Percentiles rank a stretch among this genome's conserved stretches.
Conservation (phyloP, 495 filamentous ascomycete genomes). For the Cairneyella variabilis region DNA sequence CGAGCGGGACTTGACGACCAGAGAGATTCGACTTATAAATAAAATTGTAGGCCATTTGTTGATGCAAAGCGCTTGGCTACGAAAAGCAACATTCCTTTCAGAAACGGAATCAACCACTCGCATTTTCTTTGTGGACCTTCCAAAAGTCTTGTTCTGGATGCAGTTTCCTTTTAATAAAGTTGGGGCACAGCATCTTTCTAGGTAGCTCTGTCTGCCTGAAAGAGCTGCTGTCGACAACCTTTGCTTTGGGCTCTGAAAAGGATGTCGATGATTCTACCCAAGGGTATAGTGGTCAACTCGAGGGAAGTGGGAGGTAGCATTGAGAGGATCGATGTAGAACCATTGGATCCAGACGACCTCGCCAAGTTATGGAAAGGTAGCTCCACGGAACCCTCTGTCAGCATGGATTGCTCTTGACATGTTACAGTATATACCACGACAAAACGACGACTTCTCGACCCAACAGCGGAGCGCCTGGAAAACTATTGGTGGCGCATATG, state of each 20-base stretch:
- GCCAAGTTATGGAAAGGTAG: conserved; percentile 48
- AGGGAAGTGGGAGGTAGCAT: conserved; percentile 40
- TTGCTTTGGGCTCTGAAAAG: conserved; percentile 7
- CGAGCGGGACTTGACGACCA: no score
- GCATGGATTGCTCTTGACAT: conserved; percentile 15
- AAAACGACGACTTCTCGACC: conserved; percentile 44
- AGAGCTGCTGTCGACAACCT: conserved; percentile 19
- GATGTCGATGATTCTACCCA: conserved; percentile 39
- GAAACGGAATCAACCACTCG: no score
- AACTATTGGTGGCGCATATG: conserved; percentile 57
- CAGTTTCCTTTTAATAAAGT: conserved; percentile 5
- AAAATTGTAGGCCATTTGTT: no score
- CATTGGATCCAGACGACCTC: conserved; percentile 44
- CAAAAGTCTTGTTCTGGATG: conserved; percentile 3
- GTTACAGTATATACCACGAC: conserved; percentile 48
- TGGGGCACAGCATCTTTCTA: conserved; percentile 26
- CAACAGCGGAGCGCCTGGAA: conserved; percentile 48
- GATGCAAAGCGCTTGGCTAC: no score
- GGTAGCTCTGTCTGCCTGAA: conserved; percentile 27
- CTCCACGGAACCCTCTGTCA: conserved; percentile 3
- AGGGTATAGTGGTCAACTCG: conserved; percentile 44
- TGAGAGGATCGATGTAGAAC: conserved; percentile 36
- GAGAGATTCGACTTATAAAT: no score
- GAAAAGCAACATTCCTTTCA: no score
- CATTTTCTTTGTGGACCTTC: no score